Conservation (phyloP, 2,329 filamentous ascomycete genomes). For the Lojkania enalia region DNA sequence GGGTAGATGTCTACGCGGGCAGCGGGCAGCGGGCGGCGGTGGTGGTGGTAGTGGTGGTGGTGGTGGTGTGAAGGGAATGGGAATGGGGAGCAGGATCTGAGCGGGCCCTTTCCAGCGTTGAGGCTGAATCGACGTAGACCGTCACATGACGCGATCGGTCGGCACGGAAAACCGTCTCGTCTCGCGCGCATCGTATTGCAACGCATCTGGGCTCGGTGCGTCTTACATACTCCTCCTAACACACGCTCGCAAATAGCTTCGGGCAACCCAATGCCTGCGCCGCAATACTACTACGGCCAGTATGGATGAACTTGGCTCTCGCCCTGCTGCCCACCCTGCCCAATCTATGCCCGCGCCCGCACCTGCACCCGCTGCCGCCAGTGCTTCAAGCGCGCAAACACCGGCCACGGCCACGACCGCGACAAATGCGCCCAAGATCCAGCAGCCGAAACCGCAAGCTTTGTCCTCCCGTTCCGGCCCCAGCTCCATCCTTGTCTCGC, state of each 20-base stretch:
- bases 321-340: conserved; percentile 4
- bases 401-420: conserved; percentile 4
- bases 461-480: conserved; percentile 68
- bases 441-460: conserved; percentile 89
- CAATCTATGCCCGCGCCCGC: conserved; percentile 6
- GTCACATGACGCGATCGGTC: background rate
- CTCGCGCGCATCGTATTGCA: background rate
- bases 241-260: background rate
- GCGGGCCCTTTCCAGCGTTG: background rate
- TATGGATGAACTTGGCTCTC: conserved; percentile 38
- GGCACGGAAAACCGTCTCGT: conserved; percentile 1
- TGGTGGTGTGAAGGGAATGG: conserved; percentile 2
- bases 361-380: too few species aligned
- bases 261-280: conserved; percentile 11
- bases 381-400: conserved; percentile 20
- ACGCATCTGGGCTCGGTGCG: background rate
- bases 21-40: conserved; percentile 1
- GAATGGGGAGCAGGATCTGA: conserved; percentile 1
- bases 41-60: conserved; percentile 1
- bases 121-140: conserved; percentile 16
- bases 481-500: conserved; percentile 84
- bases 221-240: background rate
- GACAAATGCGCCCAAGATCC: conserved; percentile 54
- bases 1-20: conserved; percentile 1
- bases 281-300: conserved; percentile 17